A percentile compares a stretch with the other conserved stretches of the same genome.
Evolutionary conservation across 192 early-diverging fungal species (phyloP).

Genomic region (Helicostylum pulchrum): DNA sequence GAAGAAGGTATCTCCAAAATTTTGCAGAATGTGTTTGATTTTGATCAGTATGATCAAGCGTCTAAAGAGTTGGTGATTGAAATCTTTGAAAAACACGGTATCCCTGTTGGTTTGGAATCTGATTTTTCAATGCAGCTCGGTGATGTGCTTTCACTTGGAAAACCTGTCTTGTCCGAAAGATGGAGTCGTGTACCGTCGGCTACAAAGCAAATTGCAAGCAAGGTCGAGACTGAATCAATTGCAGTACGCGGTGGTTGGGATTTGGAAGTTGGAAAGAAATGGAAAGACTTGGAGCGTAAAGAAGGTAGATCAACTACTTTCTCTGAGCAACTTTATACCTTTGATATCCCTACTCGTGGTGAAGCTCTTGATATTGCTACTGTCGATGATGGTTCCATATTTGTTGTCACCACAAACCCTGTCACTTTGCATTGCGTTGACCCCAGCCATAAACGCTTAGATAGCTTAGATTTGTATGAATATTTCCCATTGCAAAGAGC

Average conservation of each 20-base stretch:
- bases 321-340: constrained; percentile 66
- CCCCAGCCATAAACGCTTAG: constrained; percentile 45
- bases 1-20: constrained; percentile 67
- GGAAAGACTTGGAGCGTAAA: constrained; percentile 53
- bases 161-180: constrained; percentile 49
- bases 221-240: constrained; percentile 25
- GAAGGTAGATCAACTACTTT: constrained; percentile 58
- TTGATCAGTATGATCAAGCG: constrained; percentile 70
- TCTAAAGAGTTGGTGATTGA: constrained; percentile 69
- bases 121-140: constrained; percentile 63
- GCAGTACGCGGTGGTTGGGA: constrained; percentile 52
- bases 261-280: constrained; percentile 41
- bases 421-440: constrained; percentile 55
- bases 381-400: constrained; percentile 50
- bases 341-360: constrained; percentile 62
- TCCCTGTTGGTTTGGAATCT: constrained; percentile 67
- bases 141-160: constrained; percentile 43
- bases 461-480: constrained; percentile 64
- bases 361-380: constrained; percentile 60
- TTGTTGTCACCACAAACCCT: constrained; percentile 59
- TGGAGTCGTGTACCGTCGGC: constrained; percentile 43
- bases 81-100: constrained; percentile 69
- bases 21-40: constrained; percentile 80
- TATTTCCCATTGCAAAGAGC: constrained; percentile 63
- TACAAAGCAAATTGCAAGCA: constrained; percentile 4